These are phyloP conservation scores for Debaryomyces singareniensis DNA, from an alignment of 1,139 yeast species.

Conservation along the genomic window DNA sequence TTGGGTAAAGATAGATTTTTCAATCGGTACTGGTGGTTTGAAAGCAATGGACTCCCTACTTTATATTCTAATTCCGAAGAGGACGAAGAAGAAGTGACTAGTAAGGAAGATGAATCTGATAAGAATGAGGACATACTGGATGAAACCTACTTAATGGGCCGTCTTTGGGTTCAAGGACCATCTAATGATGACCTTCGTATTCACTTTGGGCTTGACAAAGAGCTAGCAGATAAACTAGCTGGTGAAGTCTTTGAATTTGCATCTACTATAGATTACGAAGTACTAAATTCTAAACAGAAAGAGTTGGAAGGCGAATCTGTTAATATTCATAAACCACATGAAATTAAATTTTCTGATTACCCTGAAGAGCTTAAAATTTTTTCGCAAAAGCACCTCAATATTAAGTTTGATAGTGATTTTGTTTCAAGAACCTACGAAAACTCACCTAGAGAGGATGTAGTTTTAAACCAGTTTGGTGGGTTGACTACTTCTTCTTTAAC, in stretches of 20 bases:
- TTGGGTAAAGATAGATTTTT: conserved; percentile 80
- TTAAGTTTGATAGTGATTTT: conserved; percentile 5
- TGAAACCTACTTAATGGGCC: conserved; percentile 77
- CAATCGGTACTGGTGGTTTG: conserved; percentile 96
- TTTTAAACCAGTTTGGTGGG: conserved; percentile 43
- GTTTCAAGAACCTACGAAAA: conserved; percentile 12
- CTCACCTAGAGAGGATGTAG: conserved; percentile 7
- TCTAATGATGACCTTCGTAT: conserved; percentile 49
- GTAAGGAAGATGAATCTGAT: conserved; percentile 23
- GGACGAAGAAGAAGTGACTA: conserved; percentile 34
- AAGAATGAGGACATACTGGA: conserved; percentile 34
- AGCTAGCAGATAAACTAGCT: conserved; percentile 7
- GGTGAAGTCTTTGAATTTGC: conserved; percentile 1
- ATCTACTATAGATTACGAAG: not conserved
- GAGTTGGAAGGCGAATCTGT: not conserved
- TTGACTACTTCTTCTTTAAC: conserved; percentile 16
- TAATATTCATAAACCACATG: not conserved
- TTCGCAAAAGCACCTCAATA: conserved; percentile 5
- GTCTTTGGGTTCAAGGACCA: conserved; percentile 94
- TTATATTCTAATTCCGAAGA: conserved; percentile 35
- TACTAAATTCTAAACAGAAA: not conserved
- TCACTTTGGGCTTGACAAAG: conserved; percentile 9
- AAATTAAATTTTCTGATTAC: conserved; percentile 12
- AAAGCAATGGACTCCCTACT: conserved; percentile 72
- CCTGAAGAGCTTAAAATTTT: conserved; percentile 15